These are phyloP conservation scores for Plantago ovata DNA, from an alignment of 257 asterid species.

Conservation along the genomic window DNA sequence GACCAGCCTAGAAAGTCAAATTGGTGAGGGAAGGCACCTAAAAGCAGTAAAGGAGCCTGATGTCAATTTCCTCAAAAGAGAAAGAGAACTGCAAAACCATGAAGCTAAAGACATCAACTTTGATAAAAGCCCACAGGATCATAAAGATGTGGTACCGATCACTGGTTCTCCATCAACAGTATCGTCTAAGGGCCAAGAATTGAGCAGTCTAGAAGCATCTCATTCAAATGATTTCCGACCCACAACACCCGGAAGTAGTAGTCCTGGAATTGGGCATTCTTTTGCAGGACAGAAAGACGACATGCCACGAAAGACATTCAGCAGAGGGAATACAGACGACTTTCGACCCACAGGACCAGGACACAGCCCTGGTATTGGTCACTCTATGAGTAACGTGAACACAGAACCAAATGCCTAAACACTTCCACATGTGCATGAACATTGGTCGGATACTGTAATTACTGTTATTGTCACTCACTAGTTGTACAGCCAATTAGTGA, in stretches of 20 bases:
- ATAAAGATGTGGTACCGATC: slow-evolving; percentile 6
- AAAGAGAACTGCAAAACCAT: slow-evolving; percentile 8
- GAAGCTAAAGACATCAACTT: slow-evolving; percentile 12
- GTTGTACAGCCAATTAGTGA: slow-evolving; percentile 5
- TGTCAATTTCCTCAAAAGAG: slow-evolving; percentile 13
- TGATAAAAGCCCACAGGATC: slow-evolving; percentile 10
- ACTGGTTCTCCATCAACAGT: slow-evolving; percentile 17
- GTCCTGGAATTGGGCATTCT: slow-evolving; percentile 69
- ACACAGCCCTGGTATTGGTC: slow-evolving; percentile 63
- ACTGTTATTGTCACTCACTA: slow-evolving; percentile 12
- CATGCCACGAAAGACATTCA: slow-evolving; percentile 20
- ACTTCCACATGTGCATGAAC: slow-evolving; percentile 6
- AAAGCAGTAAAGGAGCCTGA: slow-evolving; percentile 20
- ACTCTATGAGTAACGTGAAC: slow-evolving; percentile 28
- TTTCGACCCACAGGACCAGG: slow-evolving; percentile 46
- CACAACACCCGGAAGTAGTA: slow-evolving; percentile 58
- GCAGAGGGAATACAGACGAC: slow-evolving; percentile 20
- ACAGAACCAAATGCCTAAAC: slow-evolving; percentile 33
- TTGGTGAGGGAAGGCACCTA: slow-evolving; percentile 44
- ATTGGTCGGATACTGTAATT: slow-evolving; percentile 21
- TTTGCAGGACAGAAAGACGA: slow-evolving; percentile 14
- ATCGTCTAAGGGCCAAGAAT: slow-evolving; percentile 10
- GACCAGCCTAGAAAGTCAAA: slow-evolving; percentile 22
- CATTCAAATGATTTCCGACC: slow-evolving; percentile 29
- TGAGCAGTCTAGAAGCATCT: slow-evolving; percentile 12